These are phyloP conservation scores for Lathyrus oleraceus DNA, from an alignment of 306 rosid genomes.

Conservation along the genomic window DNA sequence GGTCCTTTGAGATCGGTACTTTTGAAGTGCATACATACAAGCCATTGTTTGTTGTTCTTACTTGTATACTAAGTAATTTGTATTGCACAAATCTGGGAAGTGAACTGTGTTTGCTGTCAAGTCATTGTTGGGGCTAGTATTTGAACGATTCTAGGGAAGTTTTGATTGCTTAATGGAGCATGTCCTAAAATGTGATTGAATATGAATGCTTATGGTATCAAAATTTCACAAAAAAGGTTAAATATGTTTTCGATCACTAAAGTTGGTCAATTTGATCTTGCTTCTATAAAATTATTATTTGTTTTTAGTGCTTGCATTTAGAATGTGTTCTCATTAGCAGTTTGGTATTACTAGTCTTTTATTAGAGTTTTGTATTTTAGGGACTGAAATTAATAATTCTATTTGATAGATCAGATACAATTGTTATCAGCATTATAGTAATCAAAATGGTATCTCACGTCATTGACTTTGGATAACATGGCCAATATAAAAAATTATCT, in stretches of 20 bases:
- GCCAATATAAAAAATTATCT: background rate
- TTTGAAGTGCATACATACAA: slow-evolving; percentile 36
- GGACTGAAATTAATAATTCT: too few relatives aligned
- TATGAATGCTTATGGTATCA: background rate
- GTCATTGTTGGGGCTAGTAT: background rate
- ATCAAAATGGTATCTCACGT: background rate
- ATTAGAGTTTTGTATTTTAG: background rate
- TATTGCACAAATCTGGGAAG: slow-evolving; percentile 1
- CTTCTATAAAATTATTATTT: background rate
- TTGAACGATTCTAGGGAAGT: background rate
- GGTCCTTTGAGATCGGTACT: slow-evolving; percentile 44
- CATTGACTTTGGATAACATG: background rate
- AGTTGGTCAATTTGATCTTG: background rate
- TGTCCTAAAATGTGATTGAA: background rate
- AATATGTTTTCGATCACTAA: background rate
- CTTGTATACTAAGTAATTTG: background rate
- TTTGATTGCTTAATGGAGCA: background rate
- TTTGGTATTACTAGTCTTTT: background rate
- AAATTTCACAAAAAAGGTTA: background rate
- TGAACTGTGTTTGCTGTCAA: background rate
- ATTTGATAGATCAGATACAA: background rate
- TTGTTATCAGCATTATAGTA: background rate
- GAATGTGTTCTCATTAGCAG: background rate
- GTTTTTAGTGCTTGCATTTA: background rate
- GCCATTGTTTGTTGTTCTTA: slow-evolving; percentile 16